Evolutionary conservation across 768 basidiomycete species (phyloP), one percentile per base, ranked within the genome.

Genomic region (Leccinum incarnatum): DNA sequence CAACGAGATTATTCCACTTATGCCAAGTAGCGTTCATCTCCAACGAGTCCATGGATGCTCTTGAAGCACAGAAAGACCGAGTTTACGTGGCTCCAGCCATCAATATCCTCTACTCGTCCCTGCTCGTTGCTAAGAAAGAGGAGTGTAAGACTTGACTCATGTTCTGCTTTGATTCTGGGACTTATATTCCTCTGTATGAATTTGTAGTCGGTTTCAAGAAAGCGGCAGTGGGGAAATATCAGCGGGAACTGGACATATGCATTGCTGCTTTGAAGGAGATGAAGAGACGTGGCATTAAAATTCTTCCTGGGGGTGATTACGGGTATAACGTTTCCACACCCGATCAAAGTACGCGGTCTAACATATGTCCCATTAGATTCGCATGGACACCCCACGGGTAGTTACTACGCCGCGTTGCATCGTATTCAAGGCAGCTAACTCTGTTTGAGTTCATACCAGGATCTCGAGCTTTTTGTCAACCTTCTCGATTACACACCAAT

Each of bases 241-340:
- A 57, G 30, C 65, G 74, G 11, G 75, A 76, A 34, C 54, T 75
- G 5, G 74, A 72, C 23, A 68, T 74, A 23, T 69, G 69, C 15
- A 60, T 74, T 10, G 69, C 71, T 11, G 74, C 67, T 6, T 42
- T 75, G 53, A 74, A 74, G 51, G 75, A 74, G 57, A 75, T 76
- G 75, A 69, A 69, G 56, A 69, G 23, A 25, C 70, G 74, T 0
- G 75, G 74, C 1, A 72, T 76, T 46, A 75, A 71, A 56, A 30
- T 76, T 25, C 70, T 76, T 48, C 74, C 75, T 1, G 75, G 75
- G 0, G 75, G 74, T 23, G 75, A 76, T 55, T 76, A 76, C 45
- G 75, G 75, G 73, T 73, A 27, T 1, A 62, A 60, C 4, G 4
- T 27, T 49, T 34, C 8, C 8, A n/a, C 5, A 21, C 52, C 25